Percentiles rank a stretch among this genome's conserved stretches.
These are phyloP conservation scores for Suillus paluster DNA, from an alignment of 768 basidiomycete genomes.

Conservation along the genomic window DNA sequence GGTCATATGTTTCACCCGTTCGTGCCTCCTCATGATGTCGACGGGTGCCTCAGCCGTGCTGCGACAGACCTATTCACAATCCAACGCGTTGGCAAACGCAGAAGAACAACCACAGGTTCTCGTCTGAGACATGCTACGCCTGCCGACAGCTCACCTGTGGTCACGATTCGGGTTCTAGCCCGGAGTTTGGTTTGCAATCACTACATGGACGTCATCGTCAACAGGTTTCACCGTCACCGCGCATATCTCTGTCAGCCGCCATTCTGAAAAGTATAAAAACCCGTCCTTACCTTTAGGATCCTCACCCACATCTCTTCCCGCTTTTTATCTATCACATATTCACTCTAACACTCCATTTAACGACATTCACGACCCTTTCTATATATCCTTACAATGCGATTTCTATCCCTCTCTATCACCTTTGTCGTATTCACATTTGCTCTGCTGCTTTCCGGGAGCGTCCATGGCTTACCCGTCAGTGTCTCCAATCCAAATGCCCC, in stretches of 20 bases:
- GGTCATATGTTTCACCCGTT: not conserved
- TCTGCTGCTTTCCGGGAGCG: conserved; percentile 18
- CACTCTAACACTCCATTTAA: not conserved
- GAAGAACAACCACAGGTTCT: too few species aligned
- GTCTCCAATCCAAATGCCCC: not conserved
- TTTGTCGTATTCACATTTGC: conserved; percentile 23
- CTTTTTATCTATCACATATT: conserved; percentile 8
- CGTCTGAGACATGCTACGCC: not conserved
- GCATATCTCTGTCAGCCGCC: not conserved
- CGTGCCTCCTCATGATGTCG: not conserved
- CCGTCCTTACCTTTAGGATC: not conserved
- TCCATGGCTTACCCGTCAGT: conserved; percentile 20
- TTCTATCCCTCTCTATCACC: conserved; percentile 16
- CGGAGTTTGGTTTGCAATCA: not conserved
- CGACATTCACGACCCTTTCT: not conserved
- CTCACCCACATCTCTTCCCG: conserved; percentile 18
- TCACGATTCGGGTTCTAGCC: not conserved
- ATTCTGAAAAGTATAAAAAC: not conserved
- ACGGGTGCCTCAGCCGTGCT: too few species aligned
- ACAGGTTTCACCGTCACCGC: not conserved
- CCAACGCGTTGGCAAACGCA: too few species aligned
- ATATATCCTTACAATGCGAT: conserved; percentile 30
- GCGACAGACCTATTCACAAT: not conserved
- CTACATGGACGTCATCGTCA: not conserved
- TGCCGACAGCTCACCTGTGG: not conserved